Percentiles rank a stretch among this genome's conserved stretches.
Evolutionary conservation across 2,329 filamentous ascomycete species (phyloP).

Genomic region (Byssoonygena ceratinophila): DNA sequence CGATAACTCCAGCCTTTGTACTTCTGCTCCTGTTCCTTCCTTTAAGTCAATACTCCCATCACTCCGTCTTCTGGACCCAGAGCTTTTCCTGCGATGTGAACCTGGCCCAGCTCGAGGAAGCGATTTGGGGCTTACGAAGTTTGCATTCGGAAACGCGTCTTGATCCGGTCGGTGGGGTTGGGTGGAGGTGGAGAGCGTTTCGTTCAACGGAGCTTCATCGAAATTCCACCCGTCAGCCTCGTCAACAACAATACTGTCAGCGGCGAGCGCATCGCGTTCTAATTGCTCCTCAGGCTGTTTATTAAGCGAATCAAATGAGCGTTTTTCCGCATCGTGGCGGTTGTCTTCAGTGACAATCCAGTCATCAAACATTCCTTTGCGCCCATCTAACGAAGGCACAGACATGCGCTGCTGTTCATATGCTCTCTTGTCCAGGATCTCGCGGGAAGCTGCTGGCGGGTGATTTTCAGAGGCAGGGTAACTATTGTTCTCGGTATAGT

Average conservation of each 20-base stretch:
- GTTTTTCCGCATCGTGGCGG: background rate
- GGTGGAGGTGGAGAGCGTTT: conserved; percentile 31
- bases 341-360: background rate
- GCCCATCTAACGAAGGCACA: conserved; percentile 41
- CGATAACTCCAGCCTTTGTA: conserved; percentile 53
- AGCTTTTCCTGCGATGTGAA: conserved; percentile 70
- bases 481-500: conserved; percentile 34
- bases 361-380: conserved; percentile 7
- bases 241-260: conserved; percentile 23
- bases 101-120: conserved; percentile 55
- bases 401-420: conserved; percentile 39
- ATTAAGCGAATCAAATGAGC: conserved; percentile 42
- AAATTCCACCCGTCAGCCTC: conserved; percentile 85
- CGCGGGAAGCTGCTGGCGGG: conserved; percentile 28
- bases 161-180: conserved; percentile 64
- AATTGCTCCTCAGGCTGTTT: conserved; percentile 25
- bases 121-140: conserved; percentile 66
- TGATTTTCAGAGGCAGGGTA: conserved; percentile 25
- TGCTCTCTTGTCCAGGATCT: conserved; percentile 33
- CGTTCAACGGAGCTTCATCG: conserved; percentile 58
- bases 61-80: conserved; percentile 57
- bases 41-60: conserved; percentile 55
- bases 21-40: conserved; percentile 32
- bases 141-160: conserved; percentile 75
- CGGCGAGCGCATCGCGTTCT: background rate